Conservation (phyloP, 371 early-diverging fungal species). For the Mortierella sp. region DNA sequence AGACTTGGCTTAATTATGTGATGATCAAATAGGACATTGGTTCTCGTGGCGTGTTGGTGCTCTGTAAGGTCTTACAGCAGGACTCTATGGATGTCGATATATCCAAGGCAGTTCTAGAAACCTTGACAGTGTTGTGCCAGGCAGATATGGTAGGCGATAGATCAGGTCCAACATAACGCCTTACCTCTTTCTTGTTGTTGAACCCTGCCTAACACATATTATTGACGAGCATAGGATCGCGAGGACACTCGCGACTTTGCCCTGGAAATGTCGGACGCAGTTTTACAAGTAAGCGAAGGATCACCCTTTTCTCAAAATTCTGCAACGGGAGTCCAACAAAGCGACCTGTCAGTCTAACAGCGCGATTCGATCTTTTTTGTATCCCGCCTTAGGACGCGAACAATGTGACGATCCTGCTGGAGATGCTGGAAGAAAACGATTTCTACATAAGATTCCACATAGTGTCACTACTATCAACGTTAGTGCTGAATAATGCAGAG, state of each 20-base stretch:
- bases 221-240: constrained; percentile 38
- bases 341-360: background rate
- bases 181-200: background rate
- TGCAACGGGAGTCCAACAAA: no score
- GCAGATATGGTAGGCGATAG: constrained; percentile 50
- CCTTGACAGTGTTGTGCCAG: constrained; percentile 84
- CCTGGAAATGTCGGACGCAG: constrained; percentile 40
- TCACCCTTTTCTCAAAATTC: background rate
- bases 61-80: constrained; percentile 80
- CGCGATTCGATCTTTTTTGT: background rate
- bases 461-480: constrained; percentile 84
- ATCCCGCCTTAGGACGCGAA: constrained; percentile 67
- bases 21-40: constrained; percentile 80
- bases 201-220: background rate
- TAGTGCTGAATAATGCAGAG: constrained; percentile 74
- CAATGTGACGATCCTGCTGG: constrained; percentile 85
- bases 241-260: constrained; percentile 44
- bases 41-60: constrained; percentile 76
- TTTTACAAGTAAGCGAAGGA: constrained; percentile 27
- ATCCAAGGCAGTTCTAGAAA: constrained; percentile 87
- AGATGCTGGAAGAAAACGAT: constrained; percentile 89
- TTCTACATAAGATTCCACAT: constrained; percentile 94
- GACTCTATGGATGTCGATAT: constrained; percentile 88
- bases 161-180: background rate
- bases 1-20: background rate